A percentile compares a stretch with the other conserved stretches of the same genome.
Conservation (phyloP, 2,329 filamentous ascomycete genomes). For the Phaeosphaeriaceae sp. region DNA sequence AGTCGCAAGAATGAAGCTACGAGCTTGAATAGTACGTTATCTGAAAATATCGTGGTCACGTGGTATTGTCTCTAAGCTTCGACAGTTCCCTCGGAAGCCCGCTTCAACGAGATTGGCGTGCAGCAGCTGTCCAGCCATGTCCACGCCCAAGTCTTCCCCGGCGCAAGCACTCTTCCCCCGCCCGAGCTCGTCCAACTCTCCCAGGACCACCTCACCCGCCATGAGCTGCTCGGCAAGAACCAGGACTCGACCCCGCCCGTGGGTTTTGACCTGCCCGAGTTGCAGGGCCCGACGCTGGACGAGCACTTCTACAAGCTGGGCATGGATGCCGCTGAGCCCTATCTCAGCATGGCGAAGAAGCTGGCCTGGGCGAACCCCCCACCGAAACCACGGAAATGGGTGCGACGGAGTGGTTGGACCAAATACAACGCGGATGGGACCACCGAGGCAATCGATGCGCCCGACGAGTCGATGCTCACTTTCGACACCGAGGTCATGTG, state of each 20-base stretch:
- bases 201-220: constrained; percentile 79
- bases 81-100: constrained; percentile 60
- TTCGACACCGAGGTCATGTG: constrained; percentile 98
- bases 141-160: constrained; percentile 81
- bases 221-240: constrained; percentile 90
- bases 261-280: constrained; percentile 80
- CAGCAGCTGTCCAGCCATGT: constrained; percentile 90
- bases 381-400: constrained; percentile 74
- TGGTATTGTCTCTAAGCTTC: background rate
- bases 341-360: constrained; percentile 74
- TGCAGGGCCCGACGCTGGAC: constrained; percentile 83
- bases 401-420: constrained; percentile 85
- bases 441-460: constrained; percentile 75
- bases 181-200: constrained; percentile 79
- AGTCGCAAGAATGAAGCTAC: constrained; percentile 8
- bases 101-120: constrained; percentile 92
- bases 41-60: background rate
- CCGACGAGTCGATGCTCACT: constrained; percentile 81
- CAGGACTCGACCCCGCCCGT: constrained; percentile 77
- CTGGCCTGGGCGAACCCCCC: constrained; percentile 70
- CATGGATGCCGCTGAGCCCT: constrained; percentile 85
- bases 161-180: constrained; percentile 61
- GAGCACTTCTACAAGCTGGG: constrained; percentile 94
- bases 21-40: constrained; percentile 31
- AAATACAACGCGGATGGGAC: constrained; percentile 82